Base-by-base conservation (phyloP, 2,329 filamentous ascomycete genomes). In the Setomelanomma holmii region DNA sequence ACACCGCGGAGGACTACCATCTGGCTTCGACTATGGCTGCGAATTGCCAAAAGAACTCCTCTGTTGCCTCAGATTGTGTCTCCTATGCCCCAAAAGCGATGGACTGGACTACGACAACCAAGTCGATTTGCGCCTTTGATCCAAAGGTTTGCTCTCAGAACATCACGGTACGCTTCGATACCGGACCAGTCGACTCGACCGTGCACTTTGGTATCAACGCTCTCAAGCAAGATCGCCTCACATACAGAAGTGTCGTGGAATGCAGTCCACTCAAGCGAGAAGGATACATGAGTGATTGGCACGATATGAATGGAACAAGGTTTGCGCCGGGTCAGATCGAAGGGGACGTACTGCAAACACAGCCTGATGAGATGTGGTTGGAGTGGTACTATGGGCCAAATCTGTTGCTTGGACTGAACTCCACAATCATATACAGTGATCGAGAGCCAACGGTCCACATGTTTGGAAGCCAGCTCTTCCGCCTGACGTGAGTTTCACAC, bases 401-500 rank as follows among this genome's bases (percentile, higher is more conserved):
- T 11, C 12, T n/a, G 5, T 6, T 11, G 11, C 8, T 43, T 7
- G 41, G 27, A 6, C 14, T 34, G 12, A 43, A 43, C 27, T 43
- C 41, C 4, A 43, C 41, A 3, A 20, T 43, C 24, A 34, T 43
- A 3, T 43, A 34, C 19, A 43, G 41, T 7, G 11, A 30, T 21
- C 41, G 24, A 20, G n/a, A 8, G 6, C 24, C 24, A 16, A 34
- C 41, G 7, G 27, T 34, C 3, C n/a, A 14, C 7, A 43, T 43
- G 41, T 43, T 33, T 34, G 41, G 41, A 5, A 43, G 16, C 16
- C 41, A 33, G 27, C 24, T 43, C 4, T 43, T 19, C 11, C 12
- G 17, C 20, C 16, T 43, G 7, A 16, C 41, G 41, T 43, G 21
- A 43, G 41, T 34, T 8, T 20, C 24, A 4, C 10, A 68, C 73